Evolutionary conservation across 352 stramenopile species (phyloP).

Genomic region (Pythium rhizo-oryzae): DNA sequence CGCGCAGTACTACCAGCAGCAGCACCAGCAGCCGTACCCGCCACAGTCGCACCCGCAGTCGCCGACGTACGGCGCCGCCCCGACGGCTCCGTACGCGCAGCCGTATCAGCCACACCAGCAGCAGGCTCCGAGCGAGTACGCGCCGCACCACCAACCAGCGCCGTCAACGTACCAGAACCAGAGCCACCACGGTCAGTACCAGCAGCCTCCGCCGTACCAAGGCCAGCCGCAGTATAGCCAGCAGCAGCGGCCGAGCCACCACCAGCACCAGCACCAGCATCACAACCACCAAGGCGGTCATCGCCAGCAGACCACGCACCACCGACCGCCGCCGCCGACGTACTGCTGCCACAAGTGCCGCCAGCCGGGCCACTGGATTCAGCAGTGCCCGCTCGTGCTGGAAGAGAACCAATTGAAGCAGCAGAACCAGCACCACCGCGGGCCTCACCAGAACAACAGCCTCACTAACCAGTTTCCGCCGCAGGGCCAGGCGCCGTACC

Average conservation of each 20-base stretch:
- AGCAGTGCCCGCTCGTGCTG: slow-evolving; percentile 53
- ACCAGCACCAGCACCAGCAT: no score
- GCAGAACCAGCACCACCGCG: slow-evolving; percentile 11
- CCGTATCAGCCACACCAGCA: slow-evolving; percentile 6
- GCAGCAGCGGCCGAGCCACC: slow-evolving; percentile 32
- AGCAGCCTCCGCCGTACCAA: slow-evolving; percentile 17
- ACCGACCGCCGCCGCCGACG: slow-evolving; percentile 44
- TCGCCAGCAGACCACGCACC: slow-evolving; percentile 7
- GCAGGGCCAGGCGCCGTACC: slow-evolving; percentile 10
- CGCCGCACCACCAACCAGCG: slow-evolving; percentile 5
- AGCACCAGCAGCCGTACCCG: neutral
- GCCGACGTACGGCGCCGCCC: slow-evolving; percentile 12
- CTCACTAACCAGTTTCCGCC: neutral
- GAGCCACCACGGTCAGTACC: slow-evolving; percentile 14
- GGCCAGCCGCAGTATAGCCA: slow-evolving; percentile 28
- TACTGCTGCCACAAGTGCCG: slow-evolving; percentile 84
- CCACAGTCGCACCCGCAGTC: slow-evolving; percentile 5
- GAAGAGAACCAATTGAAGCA: slow-evolving; percentile 32
- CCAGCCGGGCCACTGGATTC: slow-evolving; percentile 79
- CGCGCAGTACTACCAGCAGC: slow-evolving; percentile 16
- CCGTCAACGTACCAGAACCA: slow-evolving; percentile 2
- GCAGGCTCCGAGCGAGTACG: slow-evolving; percentile 14
- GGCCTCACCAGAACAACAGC: neutral
- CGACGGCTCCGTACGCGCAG: slow-evolving; percentile 20
- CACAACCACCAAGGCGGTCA: slow-evolving; percentile 20